Conservation (phyloP, 441 rosid species). For the Arabidopsis lyrata region DNA sequence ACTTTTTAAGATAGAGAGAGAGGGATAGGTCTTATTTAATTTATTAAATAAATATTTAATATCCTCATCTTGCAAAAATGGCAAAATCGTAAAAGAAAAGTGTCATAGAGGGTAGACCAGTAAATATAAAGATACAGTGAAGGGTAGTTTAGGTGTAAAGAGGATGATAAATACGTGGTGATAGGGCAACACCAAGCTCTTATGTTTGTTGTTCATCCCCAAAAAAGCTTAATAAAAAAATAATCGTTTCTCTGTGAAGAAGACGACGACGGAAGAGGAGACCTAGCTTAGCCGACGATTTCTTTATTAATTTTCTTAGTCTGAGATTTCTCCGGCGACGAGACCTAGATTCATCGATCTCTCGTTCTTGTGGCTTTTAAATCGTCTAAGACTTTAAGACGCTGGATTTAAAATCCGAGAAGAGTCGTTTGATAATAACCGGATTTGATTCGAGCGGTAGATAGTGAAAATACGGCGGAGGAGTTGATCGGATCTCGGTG, state of each 20-base stretch:
- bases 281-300: slow-evolving; percentile 27
- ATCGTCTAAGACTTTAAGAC: background rate
- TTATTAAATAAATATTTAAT: background rate
- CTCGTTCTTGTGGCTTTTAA: background rate
- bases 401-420: background rate
- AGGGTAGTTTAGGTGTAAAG: slow-evolving; percentile 46
- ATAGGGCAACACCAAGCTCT: slow-evolving; percentile 48
- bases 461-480: slow-evolving; percentile 27
- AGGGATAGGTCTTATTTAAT: background rate
- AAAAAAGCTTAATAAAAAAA: slow-evolving; percentile 7
- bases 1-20: background rate
- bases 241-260: slow-evolving; percentile 31
- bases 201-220: slow-evolving; percentile 38
- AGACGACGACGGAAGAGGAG: slow-evolving; percentile 21
- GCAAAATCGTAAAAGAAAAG: background rate
- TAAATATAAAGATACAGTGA: background rate
- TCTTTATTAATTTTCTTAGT: background rate
- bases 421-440: background rate
- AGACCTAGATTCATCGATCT: background rate
- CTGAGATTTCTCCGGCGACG: background rate
- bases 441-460: background rate
- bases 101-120: slow-evolving; percentile 31
- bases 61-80: background rate
- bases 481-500: slow-evolving; percentile 46
- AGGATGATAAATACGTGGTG: slow-evolving; percentile 49